A percentile compares a stretch with the other conserved stretches of the same genome.
Evolutionary conservation across 2,329 filamentous ascomycete genomes (phyloP).

Genomic region (Sphaerostilbella broomeana): DNA sequence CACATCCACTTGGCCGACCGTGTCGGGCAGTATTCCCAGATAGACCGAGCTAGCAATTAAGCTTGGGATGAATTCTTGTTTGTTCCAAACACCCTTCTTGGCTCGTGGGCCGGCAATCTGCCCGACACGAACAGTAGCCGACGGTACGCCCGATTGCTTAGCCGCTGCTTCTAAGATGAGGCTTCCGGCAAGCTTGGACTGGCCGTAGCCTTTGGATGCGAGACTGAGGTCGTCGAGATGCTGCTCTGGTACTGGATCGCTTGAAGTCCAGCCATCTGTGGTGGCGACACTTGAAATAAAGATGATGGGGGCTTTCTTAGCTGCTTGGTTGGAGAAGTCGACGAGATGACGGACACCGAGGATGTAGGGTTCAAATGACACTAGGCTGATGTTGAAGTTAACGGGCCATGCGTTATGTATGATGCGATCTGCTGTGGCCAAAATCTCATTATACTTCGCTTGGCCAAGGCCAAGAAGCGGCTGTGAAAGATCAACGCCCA

Average conservation of each 20-base stretch:
- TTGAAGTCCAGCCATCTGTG: slow-evolving; percentile 27
- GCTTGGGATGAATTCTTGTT: slow-evolving; percentile 51
- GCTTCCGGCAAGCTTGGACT: slow-evolving; percentile 36
- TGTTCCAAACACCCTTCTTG: slow-evolving; percentile 45
- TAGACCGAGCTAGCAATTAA: slow-evolving; percentile 43
- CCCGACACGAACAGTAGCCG: slow-evolving; percentile 37
- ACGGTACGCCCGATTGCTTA: slow-evolving; percentile 29
- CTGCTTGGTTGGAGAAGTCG: slow-evolving; percentile 22
- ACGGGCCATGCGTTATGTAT: slow-evolving; percentile 18
- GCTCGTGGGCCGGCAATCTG: slow-evolving; percentile 38
- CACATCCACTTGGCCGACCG: slow-evolving; percentile 35
- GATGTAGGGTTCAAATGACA: slow-evolving; percentile 17
- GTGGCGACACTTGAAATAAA: slow-evolving; percentile 40
- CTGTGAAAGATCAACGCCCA: slow-evolving; percentile 40
- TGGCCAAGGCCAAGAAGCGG: neutral
- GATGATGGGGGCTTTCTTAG: slow-evolving; percentile 26
- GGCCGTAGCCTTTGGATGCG: slow-evolving; percentile 34
- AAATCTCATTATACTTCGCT: neutral
- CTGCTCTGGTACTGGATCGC: slow-evolving; percentile 31
- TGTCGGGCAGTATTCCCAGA: slow-evolving; percentile 39
- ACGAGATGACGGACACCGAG: slow-evolving; percentile 14
- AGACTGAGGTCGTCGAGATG: slow-evolving; percentile 28
- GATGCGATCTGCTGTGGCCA: slow-evolving; percentile 2
- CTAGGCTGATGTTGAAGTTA: slow-evolving; percentile 16
- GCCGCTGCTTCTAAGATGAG: slow-evolving; percentile 33